Evolutionary conservation across 345 rosid species (phyloP), one percentile per base, ranked within the genome.

Genomic region (Rhodomyrtus tomentosa): DNA sequence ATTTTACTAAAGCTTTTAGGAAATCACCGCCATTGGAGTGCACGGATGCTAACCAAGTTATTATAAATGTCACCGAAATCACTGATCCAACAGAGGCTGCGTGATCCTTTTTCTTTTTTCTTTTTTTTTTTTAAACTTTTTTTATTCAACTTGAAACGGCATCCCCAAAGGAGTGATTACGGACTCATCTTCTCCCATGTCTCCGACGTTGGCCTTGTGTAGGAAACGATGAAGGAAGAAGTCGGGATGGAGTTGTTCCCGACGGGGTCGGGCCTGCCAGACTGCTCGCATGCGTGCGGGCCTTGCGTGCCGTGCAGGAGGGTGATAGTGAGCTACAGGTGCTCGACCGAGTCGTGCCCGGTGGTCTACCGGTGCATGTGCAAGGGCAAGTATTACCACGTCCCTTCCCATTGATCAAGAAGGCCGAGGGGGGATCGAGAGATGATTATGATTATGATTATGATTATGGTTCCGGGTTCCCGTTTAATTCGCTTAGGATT

Each of bases 331-430:
- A 94, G 98, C 91, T 97, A 93, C 90, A 91, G 92, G 59, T 97
- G 99, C 85, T 90, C 98, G 50, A 55, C 95, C 1, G 99, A 97
- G 92, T 95, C 99, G 25, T 95, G 99, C 85, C 98, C 98, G 9
- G 89, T 97, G 68, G 93, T 95, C 45, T 95, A 95, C 88, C 91
- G 90, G 85, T 97, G 99, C 91, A 91, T 91, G 92, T 95, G 98
- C 86, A 92, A 91, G 86, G 98, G 99, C 81, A 94, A 91, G 90
- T 95, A 87, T 90, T 93, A 92, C 91, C 99, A 89, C 87, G 98
- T 94, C 40, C 98, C 98, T 83, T 92, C 95, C 84, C 85, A 86
- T 85, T 91, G 42, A 68, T 32, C 24, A 32, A 32, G 76, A 32
- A 32, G 76, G 76, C 55, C 20, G 18, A 5, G 52, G 27, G 52